Conservation (phyloP, 2,329 filamentous ascomycete species). For the Blastomyces gilchristii region DNA sequence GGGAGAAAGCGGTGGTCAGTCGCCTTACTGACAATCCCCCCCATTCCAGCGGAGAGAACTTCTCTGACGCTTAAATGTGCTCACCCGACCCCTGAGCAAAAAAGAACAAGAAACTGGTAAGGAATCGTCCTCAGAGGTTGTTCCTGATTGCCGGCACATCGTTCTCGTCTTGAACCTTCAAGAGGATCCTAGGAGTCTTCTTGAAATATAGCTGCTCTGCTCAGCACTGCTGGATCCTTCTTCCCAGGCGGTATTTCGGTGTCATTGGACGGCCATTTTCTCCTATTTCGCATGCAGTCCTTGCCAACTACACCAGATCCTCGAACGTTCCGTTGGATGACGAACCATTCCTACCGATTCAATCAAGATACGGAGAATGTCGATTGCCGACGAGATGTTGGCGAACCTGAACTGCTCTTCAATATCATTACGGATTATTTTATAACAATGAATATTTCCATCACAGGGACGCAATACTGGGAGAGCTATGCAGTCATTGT, state of each 20-base stretch:
- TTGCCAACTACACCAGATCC: conserved; percentile 12
- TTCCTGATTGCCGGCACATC: too few relatives aligned
- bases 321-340: conserved; percentile 7
- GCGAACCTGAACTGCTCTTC: conserved; percentile 8
- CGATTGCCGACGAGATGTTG: conserved; percentile 8
- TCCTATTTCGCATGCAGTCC: neutral
- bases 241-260: neutral
- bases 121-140: too few relatives aligned
- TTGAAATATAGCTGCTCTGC: too few relatives aligned
- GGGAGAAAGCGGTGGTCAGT: too few relatives aligned
- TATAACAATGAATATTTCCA: conserved; percentile 2
- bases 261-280: conserved; percentile 5
- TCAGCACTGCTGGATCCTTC: neutral
- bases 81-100: too few relatives aligned
- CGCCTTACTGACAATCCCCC: too few relatives aligned
- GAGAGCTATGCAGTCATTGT: conserved; percentile 10
- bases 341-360: conserved; percentile 4
- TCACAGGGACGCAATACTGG: conserved; percentile 14
- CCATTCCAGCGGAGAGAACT: too few relatives aligned
- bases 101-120: too few relatives aligned
- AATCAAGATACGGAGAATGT: conserved; percentile 2
- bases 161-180: too few relatives aligned
- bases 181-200: too few relatives aligned
- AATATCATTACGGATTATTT: conserved; percentile 11
- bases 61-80: too few relatives aligned